phyloP scores from a whole-genome alignment of 176 grass and related monocot genomes.

The Metroxylon sagu region DNA sequence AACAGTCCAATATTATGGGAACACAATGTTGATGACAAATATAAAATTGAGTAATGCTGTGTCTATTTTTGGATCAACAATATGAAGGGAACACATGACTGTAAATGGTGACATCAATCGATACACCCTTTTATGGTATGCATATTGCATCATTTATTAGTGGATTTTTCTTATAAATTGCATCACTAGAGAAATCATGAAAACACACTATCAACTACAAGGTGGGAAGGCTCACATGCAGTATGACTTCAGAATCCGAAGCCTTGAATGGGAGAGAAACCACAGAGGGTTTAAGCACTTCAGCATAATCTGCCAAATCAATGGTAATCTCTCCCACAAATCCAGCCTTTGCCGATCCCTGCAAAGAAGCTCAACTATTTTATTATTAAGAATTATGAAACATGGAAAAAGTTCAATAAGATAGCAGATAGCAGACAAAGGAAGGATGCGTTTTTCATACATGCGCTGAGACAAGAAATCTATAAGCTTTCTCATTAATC shows the following conservation, averaged over 20 bases:
- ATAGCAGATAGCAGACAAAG: too few species aligned
- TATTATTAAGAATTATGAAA: too few species aligned
- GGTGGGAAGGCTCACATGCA: constrained; percentile 64
- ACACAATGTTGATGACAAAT: too few species aligned
- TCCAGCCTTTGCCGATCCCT: constrained; percentile 71
- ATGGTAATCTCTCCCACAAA: constrained; percentile 66
- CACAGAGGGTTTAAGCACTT: constrained; percentile 59
- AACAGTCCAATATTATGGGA: constrained; percentile 7
- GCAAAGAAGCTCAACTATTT: not conserved
- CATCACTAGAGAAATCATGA: too few species aligned
- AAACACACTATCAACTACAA: not conserved
- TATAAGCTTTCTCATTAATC: constrained; percentile 70
- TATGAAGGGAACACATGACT: too few species aligned
- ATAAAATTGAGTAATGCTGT: too few species aligned
- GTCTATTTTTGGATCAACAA: too few species aligned
- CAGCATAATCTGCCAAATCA: constrained; percentile 75
- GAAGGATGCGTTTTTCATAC: constrained; percentile 30
- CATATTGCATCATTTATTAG: too few species aligned
- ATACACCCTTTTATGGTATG: too few species aligned
- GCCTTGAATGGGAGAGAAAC: constrained; percentile 69
- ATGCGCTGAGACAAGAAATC: constrained; percentile 57
- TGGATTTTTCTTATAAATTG: constrained; percentile 4
- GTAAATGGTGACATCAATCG: too few species aligned
- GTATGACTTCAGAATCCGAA: constrained; percentile 40
- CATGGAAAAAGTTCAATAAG: too few species aligned